Percentiles rank a stretch among this genome's conserved stretches.
Conservation (phyloP, 495 filamentous ascomycete species). For the Tetracladium marchalianum region DNA sequence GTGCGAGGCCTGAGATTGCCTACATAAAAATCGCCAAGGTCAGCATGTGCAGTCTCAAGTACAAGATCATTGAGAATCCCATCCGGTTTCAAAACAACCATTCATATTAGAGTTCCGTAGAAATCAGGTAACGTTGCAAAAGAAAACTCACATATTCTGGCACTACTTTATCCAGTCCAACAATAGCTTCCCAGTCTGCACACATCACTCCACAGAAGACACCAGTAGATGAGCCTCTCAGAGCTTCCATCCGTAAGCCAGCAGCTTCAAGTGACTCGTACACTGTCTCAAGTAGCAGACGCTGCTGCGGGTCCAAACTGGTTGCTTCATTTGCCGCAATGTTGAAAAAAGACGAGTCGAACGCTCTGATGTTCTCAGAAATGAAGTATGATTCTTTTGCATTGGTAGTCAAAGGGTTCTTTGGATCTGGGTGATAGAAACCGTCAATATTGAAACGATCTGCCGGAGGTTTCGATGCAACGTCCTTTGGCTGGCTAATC, state of each 20-base stretch:
- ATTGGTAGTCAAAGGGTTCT: too few species aligned
- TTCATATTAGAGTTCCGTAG: too few species aligned
- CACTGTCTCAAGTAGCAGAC: constrained; percentile 41
- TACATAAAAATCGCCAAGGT: too few species aligned
- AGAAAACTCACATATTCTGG: too few species aligned
- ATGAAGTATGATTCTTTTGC: constrained; percentile 29
- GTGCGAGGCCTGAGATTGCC: too few species aligned
- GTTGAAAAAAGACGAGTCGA: constrained; percentile 47
- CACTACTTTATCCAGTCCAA: too few species aligned
- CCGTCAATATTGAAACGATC: constrained; percentile 32
- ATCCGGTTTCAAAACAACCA: too few species aligned
- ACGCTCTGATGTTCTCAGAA: constrained; percentile 38
- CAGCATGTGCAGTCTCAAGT: too few species aligned
- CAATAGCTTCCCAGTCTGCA: too few species aligned
- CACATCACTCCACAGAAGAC: constrained; percentile 22
- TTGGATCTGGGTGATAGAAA: constrained; percentile 32
- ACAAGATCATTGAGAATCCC: too few species aligned
- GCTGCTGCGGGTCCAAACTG: constrained; percentile 47
- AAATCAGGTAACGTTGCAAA: too few species aligned
- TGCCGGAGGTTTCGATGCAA: constrained; percentile 26
- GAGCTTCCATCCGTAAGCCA: constrained; percentile 25
- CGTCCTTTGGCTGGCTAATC: constrained; percentile 15
- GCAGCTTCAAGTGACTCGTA: constrained; percentile 49
- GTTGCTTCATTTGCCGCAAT: constrained; percentile 44
- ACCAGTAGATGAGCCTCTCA: constrained; percentile 15